phyloP scores from a whole-genome alignment of 805 yeast genomes.

The Ogataea polymorpha region DNA sequence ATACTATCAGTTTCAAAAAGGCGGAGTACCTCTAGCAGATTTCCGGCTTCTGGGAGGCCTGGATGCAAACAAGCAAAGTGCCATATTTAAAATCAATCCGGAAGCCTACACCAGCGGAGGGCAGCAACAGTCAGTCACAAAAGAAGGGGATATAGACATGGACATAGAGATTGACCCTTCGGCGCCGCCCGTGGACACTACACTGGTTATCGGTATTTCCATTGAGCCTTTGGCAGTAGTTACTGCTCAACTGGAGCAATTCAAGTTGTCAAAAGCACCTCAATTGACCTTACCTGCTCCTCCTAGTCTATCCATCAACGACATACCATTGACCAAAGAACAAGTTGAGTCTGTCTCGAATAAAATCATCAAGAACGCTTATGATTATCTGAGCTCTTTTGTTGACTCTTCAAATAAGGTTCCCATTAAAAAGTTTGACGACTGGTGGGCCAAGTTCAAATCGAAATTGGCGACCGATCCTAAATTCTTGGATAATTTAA shows the following conservation, averaged over 20 bases:
- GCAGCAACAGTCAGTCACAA: constrained; percentile 4
- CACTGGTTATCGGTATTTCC: constrained; percentile 72
- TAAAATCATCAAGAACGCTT: constrained; percentile 87
- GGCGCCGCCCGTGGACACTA: constrained; percentile 3
- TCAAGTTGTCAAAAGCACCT: constrained; percentile 20
- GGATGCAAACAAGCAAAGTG: constrained; percentile 73
- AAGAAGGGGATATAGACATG: constrained; percentile 48
- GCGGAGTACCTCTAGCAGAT: constrained; percentile 37
- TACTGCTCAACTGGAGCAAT: constrained; percentile 44
- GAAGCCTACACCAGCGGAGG: constrained; percentile 30
- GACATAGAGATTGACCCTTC: constrained; percentile 42
- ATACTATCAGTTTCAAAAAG: constrained; percentile 76
- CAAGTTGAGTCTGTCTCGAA: constrained; percentile 64
- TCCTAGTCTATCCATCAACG: constrained; percentile 21
- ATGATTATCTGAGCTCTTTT: constrained; percentile 86
- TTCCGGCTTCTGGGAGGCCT: constrained; percentile 67
- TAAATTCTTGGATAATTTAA: constrained; percentile 59
- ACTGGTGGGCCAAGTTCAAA: constrained; percentile 94
- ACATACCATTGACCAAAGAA: constrained; percentile 21
- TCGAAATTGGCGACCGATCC: constrained; percentile 76
- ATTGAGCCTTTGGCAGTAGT: constrained; percentile 78
- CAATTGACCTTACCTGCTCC: constrained; percentile 36
- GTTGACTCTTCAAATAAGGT: constrained; percentile 77
- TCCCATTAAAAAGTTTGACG: constrained; percentile 81
- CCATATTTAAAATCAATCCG: constrained; percentile 75